Conservation (phyloP, 2,329 filamentous ascomycete species). For the Fusarium succisae region DNA sequence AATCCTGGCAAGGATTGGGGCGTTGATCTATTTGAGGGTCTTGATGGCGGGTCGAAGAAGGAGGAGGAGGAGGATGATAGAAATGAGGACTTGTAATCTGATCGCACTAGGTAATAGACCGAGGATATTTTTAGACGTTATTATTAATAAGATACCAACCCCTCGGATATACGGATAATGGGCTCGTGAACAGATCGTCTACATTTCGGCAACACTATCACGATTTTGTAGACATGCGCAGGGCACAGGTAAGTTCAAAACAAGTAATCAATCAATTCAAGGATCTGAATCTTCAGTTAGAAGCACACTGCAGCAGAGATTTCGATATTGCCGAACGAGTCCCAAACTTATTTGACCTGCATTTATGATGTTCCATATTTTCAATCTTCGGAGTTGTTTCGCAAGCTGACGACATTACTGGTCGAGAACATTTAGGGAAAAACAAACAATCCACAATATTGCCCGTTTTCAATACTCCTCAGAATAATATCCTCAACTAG, state of each 20-base stretch:
- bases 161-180: not conserved
- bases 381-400: fast-evolving
- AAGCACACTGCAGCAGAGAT: not conserved
- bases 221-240: fast-evolving
- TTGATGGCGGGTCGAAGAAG: conserved; percentile 48
- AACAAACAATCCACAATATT: fast-evolving
- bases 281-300: fast-evolving
- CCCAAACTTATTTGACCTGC: fast-evolving
- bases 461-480: fast-evolving
- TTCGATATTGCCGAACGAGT: fast-evolving
- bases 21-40: conserved; percentile 50
- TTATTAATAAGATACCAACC: not conserved
- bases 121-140: not conserved
- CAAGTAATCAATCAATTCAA: fast-evolving
- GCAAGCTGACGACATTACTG: fast-evolving
- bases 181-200: not conserved
- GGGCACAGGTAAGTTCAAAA: fast-evolving
- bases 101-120: too few species aligned
- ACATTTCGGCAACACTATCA: fast-evolving
- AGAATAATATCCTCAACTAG: fast-evolving
- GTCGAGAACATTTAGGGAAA: fast-evolving
- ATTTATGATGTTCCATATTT: fast-evolving
- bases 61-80: conserved; percentile 1
- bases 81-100: conserved; percentile 23
- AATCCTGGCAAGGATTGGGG: conserved; percentile 53